Evolutionary conservation across 176 grass and related monocot species (phyloP), one percentile per base, ranked within the genome.

Genomic region (Oryza glaberrima): DNA sequence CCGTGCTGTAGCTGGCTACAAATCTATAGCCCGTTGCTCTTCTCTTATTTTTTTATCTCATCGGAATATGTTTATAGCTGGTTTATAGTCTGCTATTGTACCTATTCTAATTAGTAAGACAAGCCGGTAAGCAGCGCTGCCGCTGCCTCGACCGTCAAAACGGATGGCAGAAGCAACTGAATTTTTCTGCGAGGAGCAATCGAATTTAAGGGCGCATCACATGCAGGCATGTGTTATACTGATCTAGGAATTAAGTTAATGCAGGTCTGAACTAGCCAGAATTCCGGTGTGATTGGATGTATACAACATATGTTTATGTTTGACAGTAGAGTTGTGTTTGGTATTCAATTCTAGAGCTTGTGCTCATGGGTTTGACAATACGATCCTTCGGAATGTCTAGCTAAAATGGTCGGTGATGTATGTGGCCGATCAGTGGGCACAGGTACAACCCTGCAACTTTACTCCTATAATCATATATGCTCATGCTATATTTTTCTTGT

Each of bases 221-320:
- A 51, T 36, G 66, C 75, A 85, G 22, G 66, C 83, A 85, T 78
- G 75, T 64, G 66, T 54, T 71, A 12, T 71, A 12, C 51, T 63
- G 60, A 13, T 63, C 66, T 15, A 58, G 66, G 70, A 47, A 46
- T 63, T 60, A 44, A 6, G 65, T 85, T 78, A 67, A 70, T 51
- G 66, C 47, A 70, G 43, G 15, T 67, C 35, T 25, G 45, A 61
- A 26, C 11, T 54, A 67, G n/a, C 72, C 28, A 22, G 44, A 40
- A 23, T 23, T 63, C 58, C 20, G 20, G 58, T 63, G 6, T 23
- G 58, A 63, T 63, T 11, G 58, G 58, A 63, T 58, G 54, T 13
- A 17, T 13, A 58, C 54, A 19, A 7, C 14, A 15, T 58, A 20
- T 58, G 6, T 20, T 58, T n/a, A 58, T 8, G 17, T 7, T 23